Evolutionary conservation across 1,284 basidiomycete species (phyloP).

Genomic region (Takashimella koratensis): DNA sequence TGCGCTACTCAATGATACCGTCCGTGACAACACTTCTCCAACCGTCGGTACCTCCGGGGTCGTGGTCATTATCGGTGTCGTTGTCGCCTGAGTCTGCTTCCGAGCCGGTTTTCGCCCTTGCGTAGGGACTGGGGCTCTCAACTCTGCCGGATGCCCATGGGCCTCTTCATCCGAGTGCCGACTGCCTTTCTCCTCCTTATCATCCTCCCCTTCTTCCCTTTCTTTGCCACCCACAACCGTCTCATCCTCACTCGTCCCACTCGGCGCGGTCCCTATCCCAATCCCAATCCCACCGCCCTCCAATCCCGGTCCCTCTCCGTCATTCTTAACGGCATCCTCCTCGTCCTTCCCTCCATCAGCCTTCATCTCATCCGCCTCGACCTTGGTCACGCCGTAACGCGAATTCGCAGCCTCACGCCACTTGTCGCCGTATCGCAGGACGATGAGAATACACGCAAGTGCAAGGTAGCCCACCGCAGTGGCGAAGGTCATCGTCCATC

Average conservation of each 20-base stretch:
- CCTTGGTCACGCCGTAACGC: constrained; percentile 16
- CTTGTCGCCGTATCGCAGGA: constrained; percentile 27
- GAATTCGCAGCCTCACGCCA: constrained; percentile 34
- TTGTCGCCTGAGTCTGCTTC: constrained; percentile 2
- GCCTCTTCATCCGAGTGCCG: neutral
- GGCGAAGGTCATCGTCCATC: constrained; percentile 55
- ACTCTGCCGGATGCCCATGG: constrained; percentile 1
- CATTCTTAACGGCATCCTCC: neutral
- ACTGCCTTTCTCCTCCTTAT: neutral
- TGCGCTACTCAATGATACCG: constrained; percentile 30
- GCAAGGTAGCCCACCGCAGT: constrained; percentile 46
- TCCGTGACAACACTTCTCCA: constrained; percentile 35
- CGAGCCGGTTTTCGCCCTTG: constrained; percentile 4
- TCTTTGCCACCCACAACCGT: neutral
- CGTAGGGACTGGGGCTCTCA: neutral
- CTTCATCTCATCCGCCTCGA: constrained; percentile 15
- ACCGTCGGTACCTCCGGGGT: constrained; percentile 26
- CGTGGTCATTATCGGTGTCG: constrained; percentile 1
- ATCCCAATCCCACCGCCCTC: neutral
- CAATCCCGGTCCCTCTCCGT: neutral
- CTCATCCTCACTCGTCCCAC: neutral
- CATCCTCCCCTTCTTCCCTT: neutral
- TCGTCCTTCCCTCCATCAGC: constrained; percentile 10
- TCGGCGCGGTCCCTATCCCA: neutral
- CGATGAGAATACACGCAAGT: constrained; percentile 10